Base-by-base conservation (phyloP, 2,329 filamentous ascomycete genomes). In the Fusarium secorum region DNA sequence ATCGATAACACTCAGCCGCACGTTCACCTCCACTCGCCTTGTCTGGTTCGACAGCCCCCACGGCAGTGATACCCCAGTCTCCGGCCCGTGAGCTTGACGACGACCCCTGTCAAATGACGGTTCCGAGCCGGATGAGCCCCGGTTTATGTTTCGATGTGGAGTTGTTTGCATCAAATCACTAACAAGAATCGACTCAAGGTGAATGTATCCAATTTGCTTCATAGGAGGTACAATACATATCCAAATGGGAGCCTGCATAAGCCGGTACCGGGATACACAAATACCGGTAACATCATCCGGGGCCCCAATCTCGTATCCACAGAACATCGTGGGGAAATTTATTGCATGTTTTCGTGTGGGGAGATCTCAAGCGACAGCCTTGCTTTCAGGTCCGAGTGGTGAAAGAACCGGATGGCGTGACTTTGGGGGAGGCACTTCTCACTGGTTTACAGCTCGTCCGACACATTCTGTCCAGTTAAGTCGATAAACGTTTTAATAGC, bases 371-470 rank as follows among this genome's bases (percentile, higher is more conserved):
- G 32, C 39, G 28, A 22, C 32, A 39, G 38, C 57, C 48, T 30
- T 49, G 17, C 28, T 26, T 39, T 59, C 58, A 33, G 26, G 17
- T n/a, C 48, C 17, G 33, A 38, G 48, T 52, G 32, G 56, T 68
- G n/a, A n/a, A n/a, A n/a, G n/a, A n/a, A n/a, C n/a, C n/a, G 36
- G 49, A 28, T 49, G 68, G 74, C 68, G 64, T 73, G 74, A 70
- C 63, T 44, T 72, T 74, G 68, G 72, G 68, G 70, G 61, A 11
- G 39, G 22, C 35, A 33, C 26, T 48, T 39, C 26, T 56, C 14
- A 41, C 33, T 32, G 24, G 59, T 35, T 67, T 32, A 73, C 20
- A 73, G 57, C 44, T 74, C 69, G 35, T 66, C 66, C 58, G 61
- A 56, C 49, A 49, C 33, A 53, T 53, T 46, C 45, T 71, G n/a